Base-by-base conservation (phyloP, 2,329 filamentous ascomycete species). In the Leptographium procerum region DNA sequence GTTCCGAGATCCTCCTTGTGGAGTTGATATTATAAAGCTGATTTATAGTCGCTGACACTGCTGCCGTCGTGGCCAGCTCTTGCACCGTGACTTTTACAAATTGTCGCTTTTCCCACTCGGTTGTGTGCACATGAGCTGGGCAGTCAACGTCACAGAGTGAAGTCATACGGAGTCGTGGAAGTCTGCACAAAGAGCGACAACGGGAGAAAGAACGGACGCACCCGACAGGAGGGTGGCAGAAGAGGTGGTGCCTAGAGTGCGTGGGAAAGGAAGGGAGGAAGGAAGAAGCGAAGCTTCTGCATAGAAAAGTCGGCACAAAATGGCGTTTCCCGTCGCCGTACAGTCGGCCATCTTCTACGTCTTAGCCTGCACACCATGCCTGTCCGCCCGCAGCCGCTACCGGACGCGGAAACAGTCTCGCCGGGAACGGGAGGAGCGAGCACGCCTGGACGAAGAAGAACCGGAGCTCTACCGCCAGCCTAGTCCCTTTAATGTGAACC, bases 401-500 rank as follows among this genome's bases (percentile, higher is more conserved):
- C 87, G 86, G 70, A 80, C 86, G 59, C 86, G 83, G 70, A 81
- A 82, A 64, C 80, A 89, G 69, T 88, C 88, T 55, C 84, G 83
- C 67, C 80, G 80, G 65, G 84, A 87, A 61, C 79, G 85, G 59
- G 76, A 81, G 64, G 82, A 87, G 64, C 86, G 87, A 69, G 78
- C 80, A 52, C 81, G 77, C 60, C 71, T 85, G 59, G 81, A 87
- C 64, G 80, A 79, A 57, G 83, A 90, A 63, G 83, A 91, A 68
- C 88, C 89, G 0, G 83, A 82, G 47, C 71, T 84, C 13, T 94
- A 95, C 70, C 79, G 84, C 55, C 91, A 96, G 66, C 91, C 87
- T 1, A 83, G 84, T 51, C 88, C 90, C 1, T 94, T 90, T 66
- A 86, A 85, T 66, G 95, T 90, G 31, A 96, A 96, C 66, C 86